Base-by-base conservation (phyloP, 2,329 filamentous ascomycete species). In the Didymellaceae sp. region DNA sequence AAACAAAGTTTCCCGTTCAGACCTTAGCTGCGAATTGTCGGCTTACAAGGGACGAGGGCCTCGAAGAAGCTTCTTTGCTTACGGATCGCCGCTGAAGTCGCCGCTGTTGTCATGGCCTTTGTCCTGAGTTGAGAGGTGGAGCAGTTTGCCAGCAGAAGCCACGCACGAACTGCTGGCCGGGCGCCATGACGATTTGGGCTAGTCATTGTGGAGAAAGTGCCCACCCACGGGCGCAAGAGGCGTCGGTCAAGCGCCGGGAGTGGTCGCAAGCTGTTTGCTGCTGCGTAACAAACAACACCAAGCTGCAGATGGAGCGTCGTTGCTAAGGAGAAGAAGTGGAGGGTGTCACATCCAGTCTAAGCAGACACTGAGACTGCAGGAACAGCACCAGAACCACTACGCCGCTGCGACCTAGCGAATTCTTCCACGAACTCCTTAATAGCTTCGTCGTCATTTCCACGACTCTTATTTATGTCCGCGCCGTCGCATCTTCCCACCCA, bases 381-480 rank as follows among this genome's bases (percentile, higher is more conserved):
- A 26, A 18, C 25, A 26, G 32, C 25, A 17, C 31, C 43, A 33
- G 21, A 17, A 42, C 39, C 45, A 41, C 20, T 31, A 38, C n/a
- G 11, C 26, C 22, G 32, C 21, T 45, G 41, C 45, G 41, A 42
- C 51, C 28, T 8, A 21, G 37, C 26, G 32, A 25, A 32, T 28
- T 13, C 35, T 33, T 9, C 31, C 11, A 10, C 21, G 6, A 26
- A 11, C 34, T 38, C 44, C 38, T 41, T 38, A 33, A 35, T 26
- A 26, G 28, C 44, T 34, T 42, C 45, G 44, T 22, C 46, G 45
- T 59, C 22, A 34, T 31, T 17, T 34, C 22, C 26, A 30, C 43
- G 21, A 34, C 49, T 52, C 49, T 45, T 57, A 47, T 58, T 53
- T 52, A 62, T 61, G 57, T 59, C 33, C 55, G 54, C 40, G 44